A percentile compares a stretch with the other conserved stretches of the same genome.
Conservation (phyloP, 352 stramenopile genomes). For the Phytopythium cucurbitacearum region DNA sequence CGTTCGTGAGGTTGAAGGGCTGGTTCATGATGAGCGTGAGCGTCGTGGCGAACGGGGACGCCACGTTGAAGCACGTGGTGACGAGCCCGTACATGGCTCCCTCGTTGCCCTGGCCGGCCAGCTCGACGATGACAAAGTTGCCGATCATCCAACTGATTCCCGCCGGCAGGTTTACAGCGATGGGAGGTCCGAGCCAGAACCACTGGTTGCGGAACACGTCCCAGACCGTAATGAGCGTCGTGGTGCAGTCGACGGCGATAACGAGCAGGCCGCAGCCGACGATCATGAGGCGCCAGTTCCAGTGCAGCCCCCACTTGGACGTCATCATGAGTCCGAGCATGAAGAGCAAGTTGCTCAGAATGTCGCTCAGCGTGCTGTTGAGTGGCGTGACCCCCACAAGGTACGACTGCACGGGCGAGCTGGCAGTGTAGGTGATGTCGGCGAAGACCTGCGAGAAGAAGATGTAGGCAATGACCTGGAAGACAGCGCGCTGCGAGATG, state of each 20-base stretch:
- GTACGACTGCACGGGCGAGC: slow-evolving; percentile 17
- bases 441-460: slow-evolving; percentile 34
- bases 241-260: slow-evolving; percentile 17
- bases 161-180: slow-evolving; percentile 22
- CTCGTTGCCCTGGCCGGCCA: slow-evolving; percentile 34
- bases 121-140: slow-evolving; percentile 28
- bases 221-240: slow-evolving; percentile 22
- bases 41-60: slow-evolving; percentile 21
- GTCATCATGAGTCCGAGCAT: slow-evolving; percentile 15
- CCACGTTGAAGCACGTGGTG: slow-evolving; percentile 25
- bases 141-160: slow-evolving; percentile 26
- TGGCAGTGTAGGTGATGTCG: slow-evolving; percentile 19
- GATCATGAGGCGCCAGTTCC: slow-evolving; percentile 33
- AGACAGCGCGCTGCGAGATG: slow-evolving; percentile 26
- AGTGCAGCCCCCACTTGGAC: slow-evolving; percentile 26
- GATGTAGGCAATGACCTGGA: slow-evolving; percentile 33
- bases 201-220: slow-evolving; percentile 29
- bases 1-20: slow-evolving; percentile 25
- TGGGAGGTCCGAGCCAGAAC: slow-evolving; percentile 21
- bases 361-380: slow-evolving; percentile 23
- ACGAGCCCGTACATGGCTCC: slow-evolving; percentile 28
- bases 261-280: slow-evolving; percentile 15
- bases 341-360: slow-evolving; percentile 26
- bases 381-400: slow-evolving; percentile 23
- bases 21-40: slow-evolving; percentile 27